Evolutionary conservation across 1,284 basidiomycete species (phyloP).

Genomic region (Melampsora americana): DNA sequence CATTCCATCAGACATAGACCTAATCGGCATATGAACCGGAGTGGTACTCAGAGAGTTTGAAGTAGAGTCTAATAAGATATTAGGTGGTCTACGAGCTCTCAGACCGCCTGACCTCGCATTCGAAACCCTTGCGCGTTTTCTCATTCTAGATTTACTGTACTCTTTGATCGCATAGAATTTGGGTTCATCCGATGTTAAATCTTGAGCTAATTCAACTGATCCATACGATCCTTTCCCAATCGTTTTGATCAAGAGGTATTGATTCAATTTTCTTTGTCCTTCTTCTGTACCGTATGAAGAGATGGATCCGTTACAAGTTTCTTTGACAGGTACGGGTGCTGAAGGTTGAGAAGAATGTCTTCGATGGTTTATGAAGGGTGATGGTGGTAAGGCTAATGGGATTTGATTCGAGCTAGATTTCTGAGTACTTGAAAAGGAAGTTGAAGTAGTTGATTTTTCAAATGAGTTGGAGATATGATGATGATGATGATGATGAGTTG

Average conservation of each 20-base stretch:
- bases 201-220: constrained; percentile 21
- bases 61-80: neutral
- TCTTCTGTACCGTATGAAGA: constrained; percentile 1
- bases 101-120: neutral
- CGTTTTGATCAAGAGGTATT: constrained; percentile 10
- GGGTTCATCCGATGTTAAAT: neutral
- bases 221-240: constrained; percentile 32
- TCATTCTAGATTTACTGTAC: constrained; percentile 25
- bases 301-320: constrained; percentile 18
- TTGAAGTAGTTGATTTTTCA: too few relatives aligned
- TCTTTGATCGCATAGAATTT: constrained; percentile 26
- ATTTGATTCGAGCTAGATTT: neutral
- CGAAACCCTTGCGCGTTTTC: neutral
- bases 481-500: neutral
- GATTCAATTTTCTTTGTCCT: constrained; percentile 21
- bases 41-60: too few relatives aligned
- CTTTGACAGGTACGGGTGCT: neutral
- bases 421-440: neutral
- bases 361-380: neutral
- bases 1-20: constrained; percentile 12
- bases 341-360: neutral
- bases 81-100: neutral
- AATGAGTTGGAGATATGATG: neutral
- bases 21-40: neutral
- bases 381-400: neutral